These are phyloP conservation scores for Colletotrichum zoysiae DNA, from an alignment of 2,329 filamentous ascomycete species.

Conservation along the genomic window DNA sequence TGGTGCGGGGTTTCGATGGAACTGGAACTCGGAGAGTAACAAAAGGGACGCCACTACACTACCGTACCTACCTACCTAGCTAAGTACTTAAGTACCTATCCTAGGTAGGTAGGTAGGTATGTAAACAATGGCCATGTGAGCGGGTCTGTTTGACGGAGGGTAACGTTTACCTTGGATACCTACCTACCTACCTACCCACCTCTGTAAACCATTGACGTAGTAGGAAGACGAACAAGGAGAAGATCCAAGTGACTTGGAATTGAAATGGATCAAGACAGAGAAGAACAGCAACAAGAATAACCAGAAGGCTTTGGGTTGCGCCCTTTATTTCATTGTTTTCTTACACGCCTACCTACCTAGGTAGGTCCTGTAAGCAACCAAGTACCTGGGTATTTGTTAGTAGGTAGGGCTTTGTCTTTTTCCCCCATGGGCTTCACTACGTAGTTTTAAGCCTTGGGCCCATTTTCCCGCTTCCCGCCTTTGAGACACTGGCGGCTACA, in stretches of 20 bases:
- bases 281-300: background rate
- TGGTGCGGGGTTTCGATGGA: conserved; percentile 26
- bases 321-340: background rate
- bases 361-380: too few species aligned
- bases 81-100: too few species aligned
- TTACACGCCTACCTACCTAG: background rate
- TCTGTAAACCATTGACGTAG: too few species aligned
- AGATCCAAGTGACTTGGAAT: background rate
- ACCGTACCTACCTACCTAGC: too few species aligned
- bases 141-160: background rate
- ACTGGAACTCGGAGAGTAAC: conserved; percentile 9
- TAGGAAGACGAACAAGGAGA: background rate
- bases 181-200: too few species aligned
- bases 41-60: background rate
- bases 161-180: background rate
- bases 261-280: conserved; percentile 4
- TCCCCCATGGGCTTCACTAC: background rate
- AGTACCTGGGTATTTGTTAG: too few species aligned
- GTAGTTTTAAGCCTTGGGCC: background rate
- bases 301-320: background rate
- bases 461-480: background rate
- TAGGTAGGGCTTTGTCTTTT: background rate
- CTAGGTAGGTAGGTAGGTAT: too few species aligned
- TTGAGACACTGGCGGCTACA: conserved; percentile 1
- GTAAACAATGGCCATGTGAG: conserved; percentile 29